Conservation (phyloP, 441 rosid genomes). For the Gossypium aridum region DNA sequence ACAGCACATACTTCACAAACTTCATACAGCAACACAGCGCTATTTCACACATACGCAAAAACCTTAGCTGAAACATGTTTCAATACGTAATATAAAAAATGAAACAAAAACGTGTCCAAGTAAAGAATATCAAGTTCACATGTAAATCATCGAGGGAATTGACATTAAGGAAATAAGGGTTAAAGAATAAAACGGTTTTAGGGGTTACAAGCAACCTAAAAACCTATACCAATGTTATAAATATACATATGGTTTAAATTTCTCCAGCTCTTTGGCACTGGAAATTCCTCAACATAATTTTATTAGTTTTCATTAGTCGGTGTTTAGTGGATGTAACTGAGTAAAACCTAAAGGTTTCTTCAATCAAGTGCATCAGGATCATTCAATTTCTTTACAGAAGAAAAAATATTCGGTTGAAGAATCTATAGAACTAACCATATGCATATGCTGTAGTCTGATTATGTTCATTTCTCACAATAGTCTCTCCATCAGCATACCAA, state of each 20-base stretch:
- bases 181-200: background rate
- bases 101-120: background rate
- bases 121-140: background rate
- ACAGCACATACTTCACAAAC: background rate
- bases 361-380: background rate
- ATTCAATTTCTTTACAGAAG: background rate
- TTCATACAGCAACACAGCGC: background rate
- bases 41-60: background rate
- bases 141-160: background rate
- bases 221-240: background rate
- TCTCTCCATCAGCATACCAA: conserved; percentile 99
- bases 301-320: background rate
- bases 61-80: no score
- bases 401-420: background rate
- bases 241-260: background rate
- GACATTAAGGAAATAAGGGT: background rate
- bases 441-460: conserved; percentile 87
- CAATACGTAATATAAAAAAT: background rate
- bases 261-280: background rate
- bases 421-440: conserved; percentile 55
- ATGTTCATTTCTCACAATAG: conserved; percentile 82
- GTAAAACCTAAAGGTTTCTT: background rate
- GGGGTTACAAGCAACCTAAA: background rate
- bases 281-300: background rate
- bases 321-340: background rate